Percentiles rank a stretch among this genome's conserved stretches.
Conservation (phyloP, 805 yeast genomes). For the Hemisphaericaspora nanyangensis region DNA sequence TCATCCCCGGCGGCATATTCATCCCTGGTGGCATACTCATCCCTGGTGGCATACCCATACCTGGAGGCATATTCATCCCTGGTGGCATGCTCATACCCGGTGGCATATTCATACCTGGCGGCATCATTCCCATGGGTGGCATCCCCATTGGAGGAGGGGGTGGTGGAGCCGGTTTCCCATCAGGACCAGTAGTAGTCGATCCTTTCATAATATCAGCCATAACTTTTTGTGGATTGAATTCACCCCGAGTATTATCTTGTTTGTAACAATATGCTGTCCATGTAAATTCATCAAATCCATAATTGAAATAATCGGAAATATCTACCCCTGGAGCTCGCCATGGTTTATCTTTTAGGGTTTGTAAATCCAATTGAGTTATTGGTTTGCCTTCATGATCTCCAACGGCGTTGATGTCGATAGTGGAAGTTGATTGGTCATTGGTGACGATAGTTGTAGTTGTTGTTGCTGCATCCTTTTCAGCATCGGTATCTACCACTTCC, state of each 20-base stretch:
- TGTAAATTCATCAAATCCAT: conserved; percentile 92
- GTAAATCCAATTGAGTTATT: conserved; percentile 74
- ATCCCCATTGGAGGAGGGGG: conserved; percentile 13
- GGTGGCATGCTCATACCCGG: conserved; percentile 16
- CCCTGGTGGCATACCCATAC: conserved; percentile 8
- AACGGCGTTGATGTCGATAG: conserved; percentile 64
- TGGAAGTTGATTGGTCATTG: conserved; percentile 35
- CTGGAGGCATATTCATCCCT: conserved; percentile 20
- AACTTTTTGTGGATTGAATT: conserved; percentile 77
- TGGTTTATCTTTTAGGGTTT: conserved; percentile 86
- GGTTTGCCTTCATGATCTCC: conserved; percentile 80
- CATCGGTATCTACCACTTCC: conserved; percentile 12
- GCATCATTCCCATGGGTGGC: conserved; percentile 13
- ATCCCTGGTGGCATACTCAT: conserved; percentile 7
- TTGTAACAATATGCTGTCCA: conserved; percentile 92
- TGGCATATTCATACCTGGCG: conserved; percentile 14
- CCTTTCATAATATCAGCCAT: conserved; percentile 54
- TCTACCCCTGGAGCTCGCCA: conserved; percentile 99
- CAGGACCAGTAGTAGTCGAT: conserved; percentile 17
- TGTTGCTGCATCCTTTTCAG: conserved; percentile 18
- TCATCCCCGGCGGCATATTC: conserved; percentile 11
- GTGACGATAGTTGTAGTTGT: conserved; percentile 33
- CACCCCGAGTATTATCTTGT: conserved; percentile 77
- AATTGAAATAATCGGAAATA: conserved; percentile 89
- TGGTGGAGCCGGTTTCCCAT: conserved; percentile 17